Evolutionary conservation across 768 basidiomycete species (phyloP).

Genomic region (Postia placenta): DNA sequence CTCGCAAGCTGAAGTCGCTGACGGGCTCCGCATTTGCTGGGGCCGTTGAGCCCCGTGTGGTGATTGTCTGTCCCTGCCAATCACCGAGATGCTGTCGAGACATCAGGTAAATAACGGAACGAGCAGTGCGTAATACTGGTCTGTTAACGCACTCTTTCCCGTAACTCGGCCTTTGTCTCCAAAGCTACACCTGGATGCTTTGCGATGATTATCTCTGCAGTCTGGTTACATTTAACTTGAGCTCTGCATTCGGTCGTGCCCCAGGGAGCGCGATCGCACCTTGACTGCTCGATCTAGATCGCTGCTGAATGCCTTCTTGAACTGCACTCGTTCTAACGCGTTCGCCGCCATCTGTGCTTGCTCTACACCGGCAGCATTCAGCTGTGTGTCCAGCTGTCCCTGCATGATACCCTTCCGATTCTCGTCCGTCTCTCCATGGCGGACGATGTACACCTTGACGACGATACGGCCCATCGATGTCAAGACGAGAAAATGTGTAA

Average conservation of each 20-base stretch:
- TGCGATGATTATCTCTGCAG: conserved; percentile 55
- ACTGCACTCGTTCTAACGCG: conserved; percentile 46
- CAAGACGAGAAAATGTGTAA: not conserved
- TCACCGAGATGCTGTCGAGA: conserved; percentile 50
- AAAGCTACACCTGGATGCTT: conserved; percentile 45
- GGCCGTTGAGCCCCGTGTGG: conserved; percentile 8
- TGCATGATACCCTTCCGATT: conserved; percentile 62
- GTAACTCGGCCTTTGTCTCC: conserved; percentile 38
- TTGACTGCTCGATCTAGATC: conserved; percentile 63
- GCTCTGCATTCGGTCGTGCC: not conserved
- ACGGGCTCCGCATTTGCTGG: conserved; percentile 29
- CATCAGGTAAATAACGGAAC: not conserved
- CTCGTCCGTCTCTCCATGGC: conserved; percentile 75
- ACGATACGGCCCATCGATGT: conserved; percentile 13
- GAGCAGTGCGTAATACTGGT: too few relatives aligned
- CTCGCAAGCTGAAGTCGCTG: conserved; percentile 40
- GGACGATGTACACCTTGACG: conserved; percentile 56
- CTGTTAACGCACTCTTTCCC: conserved; percentile 53
- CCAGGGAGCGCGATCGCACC: conserved; percentile 32
- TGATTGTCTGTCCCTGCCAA: conserved; percentile 42
- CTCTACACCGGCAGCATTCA: conserved; percentile 55
- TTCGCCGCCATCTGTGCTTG: conserved; percentile 55
- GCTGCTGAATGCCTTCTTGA: conserved; percentile 61
- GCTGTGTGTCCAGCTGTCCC: conserved; percentile 64
- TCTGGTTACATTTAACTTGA: conserved; percentile 34